Conservation (phyloP, 108 stramenopile species). For the Pseudonitzschia pungens region DNA sequence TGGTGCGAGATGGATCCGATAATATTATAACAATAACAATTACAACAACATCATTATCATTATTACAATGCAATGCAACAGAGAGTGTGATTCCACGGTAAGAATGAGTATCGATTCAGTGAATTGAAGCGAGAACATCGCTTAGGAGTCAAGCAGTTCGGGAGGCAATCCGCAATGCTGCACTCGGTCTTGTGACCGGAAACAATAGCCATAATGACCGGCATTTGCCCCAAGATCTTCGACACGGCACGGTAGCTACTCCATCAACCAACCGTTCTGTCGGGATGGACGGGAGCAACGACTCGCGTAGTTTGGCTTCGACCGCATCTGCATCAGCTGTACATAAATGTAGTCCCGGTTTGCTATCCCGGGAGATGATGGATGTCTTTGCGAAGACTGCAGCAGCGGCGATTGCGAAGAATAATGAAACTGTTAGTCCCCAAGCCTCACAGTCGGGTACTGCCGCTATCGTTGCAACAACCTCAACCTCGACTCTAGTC, state of each 20-base stretch:
- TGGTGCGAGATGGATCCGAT: no score
- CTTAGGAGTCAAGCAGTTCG: neutral
- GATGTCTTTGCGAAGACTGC: constrained; percentile 7
- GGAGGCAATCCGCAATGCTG: neutral
- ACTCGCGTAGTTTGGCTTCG: neutral
- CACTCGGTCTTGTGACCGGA: neutral
- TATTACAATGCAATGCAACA: no score
- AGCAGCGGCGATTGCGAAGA: constrained; percentile 11
- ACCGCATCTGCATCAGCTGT: neutral
- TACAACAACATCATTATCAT: no score
- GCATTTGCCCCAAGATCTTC: neutral
- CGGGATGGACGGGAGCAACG: neutral
- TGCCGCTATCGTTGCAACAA: neutral
- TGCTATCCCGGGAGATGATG: neutral
- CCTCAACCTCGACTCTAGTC: neutral
- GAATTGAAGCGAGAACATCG: neutral
- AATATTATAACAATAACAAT: no score
- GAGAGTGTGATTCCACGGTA: no score
- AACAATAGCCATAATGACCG: neutral
- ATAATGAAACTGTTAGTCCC: neutral
- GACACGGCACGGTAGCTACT: neutral
- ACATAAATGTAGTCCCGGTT: neutral
- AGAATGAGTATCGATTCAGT: neutral
- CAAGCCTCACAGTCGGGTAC: neutral
- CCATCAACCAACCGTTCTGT: neutral